A percentile compares a stretch with the other conserved stretches of the same genome.
These are phyloP conservation scores for Triadica sebifera DNA, from an alignment of 345 rosid species.

Conservation along the genomic window DNA sequence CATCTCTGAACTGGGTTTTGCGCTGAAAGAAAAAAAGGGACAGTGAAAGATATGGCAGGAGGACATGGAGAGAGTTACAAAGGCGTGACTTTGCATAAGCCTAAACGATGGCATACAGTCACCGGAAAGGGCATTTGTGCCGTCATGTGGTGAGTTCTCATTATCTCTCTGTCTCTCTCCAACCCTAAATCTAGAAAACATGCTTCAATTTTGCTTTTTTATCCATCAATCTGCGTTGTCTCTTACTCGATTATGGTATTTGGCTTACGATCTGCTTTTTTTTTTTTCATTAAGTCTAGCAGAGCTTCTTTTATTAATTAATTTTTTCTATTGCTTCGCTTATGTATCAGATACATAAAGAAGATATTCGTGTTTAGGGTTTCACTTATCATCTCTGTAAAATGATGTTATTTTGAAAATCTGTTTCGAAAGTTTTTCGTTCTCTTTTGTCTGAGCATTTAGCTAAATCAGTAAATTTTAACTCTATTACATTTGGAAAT, in stretches of 20 bases:
- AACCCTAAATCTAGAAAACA: background rate
- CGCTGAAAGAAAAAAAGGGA: background rate
- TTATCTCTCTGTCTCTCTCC: background rate
- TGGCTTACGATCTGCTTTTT: background rate
- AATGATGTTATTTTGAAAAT: background rate
- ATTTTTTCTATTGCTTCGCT: background rate
- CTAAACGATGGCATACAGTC: conserved; percentile 82
- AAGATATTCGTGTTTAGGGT: background rate
- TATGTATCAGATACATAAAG: background rate
- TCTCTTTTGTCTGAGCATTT: background rate
- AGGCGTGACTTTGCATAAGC: conserved; percentile 66
- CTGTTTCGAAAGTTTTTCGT: background rate
- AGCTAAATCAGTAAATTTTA: background rate
- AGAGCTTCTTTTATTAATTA: background rate
- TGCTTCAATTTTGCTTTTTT: background rate
- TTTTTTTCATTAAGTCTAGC: background rate
- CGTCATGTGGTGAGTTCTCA: conserved; percentile 63
- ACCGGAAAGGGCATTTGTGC: conserved; percentile 93
- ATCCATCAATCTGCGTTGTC: background rate
- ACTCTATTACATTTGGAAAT: background rate
- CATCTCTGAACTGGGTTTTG: background rate
- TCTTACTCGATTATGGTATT: background rate
- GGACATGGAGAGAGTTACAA: conserved; percentile 73
- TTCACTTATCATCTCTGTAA: background rate
- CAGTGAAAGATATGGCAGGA: conserved; percentile 50